phyloP scores from a whole-genome alignment of 2,329 filamentous ascomycete genomes.

The Pseudocercospora cruenta region DNA sequence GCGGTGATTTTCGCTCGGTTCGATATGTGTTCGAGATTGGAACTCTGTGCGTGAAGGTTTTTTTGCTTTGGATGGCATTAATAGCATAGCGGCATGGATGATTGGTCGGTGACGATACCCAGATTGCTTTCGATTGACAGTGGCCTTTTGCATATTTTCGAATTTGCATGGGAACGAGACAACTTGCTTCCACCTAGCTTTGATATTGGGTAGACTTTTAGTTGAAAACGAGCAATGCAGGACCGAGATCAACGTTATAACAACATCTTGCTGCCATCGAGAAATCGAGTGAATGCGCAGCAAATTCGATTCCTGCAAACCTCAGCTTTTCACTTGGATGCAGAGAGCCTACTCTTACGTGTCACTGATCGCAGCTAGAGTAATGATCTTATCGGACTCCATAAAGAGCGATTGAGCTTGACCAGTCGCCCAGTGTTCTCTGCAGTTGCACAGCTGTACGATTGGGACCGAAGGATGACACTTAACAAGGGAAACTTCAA shows the following conservation, averaged over 20 bases:
- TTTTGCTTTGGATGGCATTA: slow-evolving; percentile 21
- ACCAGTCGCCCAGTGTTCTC: no score
- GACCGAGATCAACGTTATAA: background rate
- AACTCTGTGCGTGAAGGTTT: background rate
- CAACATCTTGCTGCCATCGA: background rate
- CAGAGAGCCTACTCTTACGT: no score
- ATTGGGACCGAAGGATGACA: no score
- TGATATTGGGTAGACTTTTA: background rate
- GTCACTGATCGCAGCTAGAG: no score
- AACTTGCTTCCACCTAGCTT: background rate
- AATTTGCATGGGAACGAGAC: background rate
- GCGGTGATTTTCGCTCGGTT: slow-evolving; percentile 7
- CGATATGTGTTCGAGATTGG: background rate
- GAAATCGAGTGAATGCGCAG: no score
- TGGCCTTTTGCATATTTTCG: slow-evolving; percentile 6
- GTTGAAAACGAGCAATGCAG: background rate
- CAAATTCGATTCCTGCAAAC: no score
- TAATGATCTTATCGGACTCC: no score
- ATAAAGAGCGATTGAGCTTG: no score
- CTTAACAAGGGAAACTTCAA: no score
- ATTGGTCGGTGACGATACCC: slow-evolving; percentile 28
- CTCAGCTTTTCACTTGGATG: no score
- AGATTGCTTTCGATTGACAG: slow-evolving; percentile 20
- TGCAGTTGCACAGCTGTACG: no score
- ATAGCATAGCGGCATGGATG: slow-evolving; percentile 26